Evolutionary conservation across 148 eudicot species (phyloP).

Genomic region (Camellia sinensis): DNA sequence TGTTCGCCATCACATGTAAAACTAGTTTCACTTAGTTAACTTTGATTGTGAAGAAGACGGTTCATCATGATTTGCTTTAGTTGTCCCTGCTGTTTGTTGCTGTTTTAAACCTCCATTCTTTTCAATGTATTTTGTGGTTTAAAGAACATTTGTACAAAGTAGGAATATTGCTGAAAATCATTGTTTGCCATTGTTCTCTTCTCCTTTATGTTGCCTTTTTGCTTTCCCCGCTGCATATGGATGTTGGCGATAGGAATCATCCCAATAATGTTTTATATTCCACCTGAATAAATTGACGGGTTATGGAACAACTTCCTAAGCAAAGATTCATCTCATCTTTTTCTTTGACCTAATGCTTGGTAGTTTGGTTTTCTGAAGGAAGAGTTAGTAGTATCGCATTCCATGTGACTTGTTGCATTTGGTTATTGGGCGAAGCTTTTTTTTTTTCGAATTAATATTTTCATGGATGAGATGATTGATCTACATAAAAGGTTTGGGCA

Average conservation of each 20-base stretch:
- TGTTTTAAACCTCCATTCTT: conserved; percentile 5
- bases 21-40: not conserved
- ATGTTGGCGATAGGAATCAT: not conserved
- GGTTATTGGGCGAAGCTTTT: no score
- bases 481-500: no score
- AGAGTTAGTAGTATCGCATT: no score
- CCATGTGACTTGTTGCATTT: no score
- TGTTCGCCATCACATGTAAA: conserved; percentile 13
- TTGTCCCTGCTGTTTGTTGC: not conserved
- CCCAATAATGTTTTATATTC: not conserved
- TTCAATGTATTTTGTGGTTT: conserved; percentile 17
- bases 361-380: no score
- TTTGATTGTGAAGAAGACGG: conserved; percentile 1
- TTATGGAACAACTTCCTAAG: no score
- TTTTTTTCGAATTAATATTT: no score
- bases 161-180: conserved; percentile 12
- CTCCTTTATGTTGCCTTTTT: not conserved
- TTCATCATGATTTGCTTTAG: not conserved
- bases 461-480: no score
- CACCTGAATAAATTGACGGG: no score
- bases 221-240: not conserved
- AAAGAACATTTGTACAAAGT: conserved; percentile 19
- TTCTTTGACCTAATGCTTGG: no score
- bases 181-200: not conserved
- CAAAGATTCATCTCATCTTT: not conserved